These are phyloP conservation scores for Trichoderma semiorbis DNA, from an alignment of 2,329 filamentous ascomycete species.

Conservation along the genomic window DNA sequence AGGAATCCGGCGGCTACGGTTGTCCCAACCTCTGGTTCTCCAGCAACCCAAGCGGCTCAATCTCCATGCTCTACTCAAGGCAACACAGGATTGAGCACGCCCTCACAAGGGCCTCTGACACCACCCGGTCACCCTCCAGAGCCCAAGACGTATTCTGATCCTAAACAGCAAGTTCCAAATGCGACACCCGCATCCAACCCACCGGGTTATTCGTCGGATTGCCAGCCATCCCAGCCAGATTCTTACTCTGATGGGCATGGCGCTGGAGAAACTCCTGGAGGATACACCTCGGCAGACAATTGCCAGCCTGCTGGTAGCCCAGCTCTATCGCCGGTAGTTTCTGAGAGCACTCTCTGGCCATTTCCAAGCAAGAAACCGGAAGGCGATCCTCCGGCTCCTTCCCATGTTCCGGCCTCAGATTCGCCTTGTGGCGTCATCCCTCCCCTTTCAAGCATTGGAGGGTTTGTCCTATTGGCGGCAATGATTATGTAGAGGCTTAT, in stretches of 20 bases:
- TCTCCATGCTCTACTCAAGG: constrained; percentile 8
- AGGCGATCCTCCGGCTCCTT: constrained; percentile 26
- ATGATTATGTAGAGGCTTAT: constrained; percentile 25
- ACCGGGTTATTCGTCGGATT: constrained; percentile 5
- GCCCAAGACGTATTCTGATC: constrained; percentile 19
- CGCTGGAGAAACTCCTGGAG: neutral
- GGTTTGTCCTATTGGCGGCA: constrained; percentile 28
- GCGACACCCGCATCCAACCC: neutral
- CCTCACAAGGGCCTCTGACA: neutral
- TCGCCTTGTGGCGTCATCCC: constrained; percentile 24
- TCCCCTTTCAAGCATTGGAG: constrained; percentile 24
- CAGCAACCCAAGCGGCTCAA: constrained; percentile 4
- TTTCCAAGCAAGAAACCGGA: constrained; percentile 23
- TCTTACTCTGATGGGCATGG: neutral
- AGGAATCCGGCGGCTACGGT: constrained; percentile 18
- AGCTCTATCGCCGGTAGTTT: constrained; percentile 17
- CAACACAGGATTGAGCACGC: neutral
- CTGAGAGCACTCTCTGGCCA: constrained; percentile 26
- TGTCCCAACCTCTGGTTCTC: neutral
- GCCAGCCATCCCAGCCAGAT: neutral
- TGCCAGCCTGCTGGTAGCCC: constrained; percentile 15
- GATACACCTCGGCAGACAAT: constrained; percentile 5
- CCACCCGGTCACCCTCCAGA: constrained; percentile 17
- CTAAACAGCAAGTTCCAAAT: constrained; percentile 10
- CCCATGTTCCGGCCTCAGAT: constrained; percentile 28